Evolutionary conservation across 2,329 filamentous ascomycete genomes (phyloP).

Genomic region (Verticillium longisporum): DNA sequence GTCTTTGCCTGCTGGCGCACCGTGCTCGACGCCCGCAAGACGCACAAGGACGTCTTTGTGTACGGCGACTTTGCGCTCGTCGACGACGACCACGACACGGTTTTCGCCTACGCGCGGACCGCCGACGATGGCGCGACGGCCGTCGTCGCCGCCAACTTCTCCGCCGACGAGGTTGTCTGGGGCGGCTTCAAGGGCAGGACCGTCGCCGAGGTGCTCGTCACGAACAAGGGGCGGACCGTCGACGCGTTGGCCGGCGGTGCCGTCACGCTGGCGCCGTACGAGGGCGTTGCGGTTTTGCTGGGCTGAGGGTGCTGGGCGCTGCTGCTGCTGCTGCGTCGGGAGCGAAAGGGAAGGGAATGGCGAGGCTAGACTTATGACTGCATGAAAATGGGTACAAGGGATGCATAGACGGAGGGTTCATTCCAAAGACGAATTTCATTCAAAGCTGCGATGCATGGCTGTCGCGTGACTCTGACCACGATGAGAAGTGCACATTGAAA

Average conservation of each 20-base stretch:
- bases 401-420: background rate
- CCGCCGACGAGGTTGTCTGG: slow-evolving; percentile 23
- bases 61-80: slow-evolving; percentile 50
- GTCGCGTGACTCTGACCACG: no score
- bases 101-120: slow-evolving; percentile 30
- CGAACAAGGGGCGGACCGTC: slow-evolving; percentile 20
- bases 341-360: background rate
- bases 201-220: slow-evolving; percentile 26
- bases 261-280: slow-evolving; percentile 26
- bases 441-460: no score
- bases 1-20: slow-evolving; percentile 56
- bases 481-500: background rate
- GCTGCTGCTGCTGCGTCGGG: no score
- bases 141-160: slow-evolving; percentile 32
- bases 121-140: slow-evolving; percentile 22
- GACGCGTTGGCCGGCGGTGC: slow-evolving; percentile 18
- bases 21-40: slow-evolving; percentile 54
- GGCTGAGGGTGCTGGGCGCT: background rate
- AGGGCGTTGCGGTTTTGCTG: slow-evolving; percentile 26
- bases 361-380: background rate
- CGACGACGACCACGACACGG: slow-evolving; percentile 25
- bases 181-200: slow-evolving; percentile 12
- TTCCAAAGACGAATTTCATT: background rate
- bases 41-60: slow-evolving; percentile 55
- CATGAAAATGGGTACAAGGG: background rate